phyloP scores from a whole-genome alignment of 73 alveolate species.

The Tetrahymena elliotti region DNA sequence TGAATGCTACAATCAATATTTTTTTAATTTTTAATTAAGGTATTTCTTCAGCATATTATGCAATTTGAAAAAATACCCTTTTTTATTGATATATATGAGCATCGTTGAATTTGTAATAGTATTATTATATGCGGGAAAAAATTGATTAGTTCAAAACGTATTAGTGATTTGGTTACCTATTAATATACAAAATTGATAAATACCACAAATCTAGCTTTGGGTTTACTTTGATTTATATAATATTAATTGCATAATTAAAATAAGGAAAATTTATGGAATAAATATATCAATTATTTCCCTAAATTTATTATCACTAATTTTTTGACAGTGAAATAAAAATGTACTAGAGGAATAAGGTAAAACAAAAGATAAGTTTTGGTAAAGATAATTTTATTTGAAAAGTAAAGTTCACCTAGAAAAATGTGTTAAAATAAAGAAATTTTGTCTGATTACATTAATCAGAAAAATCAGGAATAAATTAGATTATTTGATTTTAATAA shows the following conservation, averaged over 20 bases:
- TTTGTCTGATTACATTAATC: too few species aligned
- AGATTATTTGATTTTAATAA: neutral
- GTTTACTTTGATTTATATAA: neutral
- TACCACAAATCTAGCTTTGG: neutral
- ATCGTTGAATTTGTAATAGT: neutral
- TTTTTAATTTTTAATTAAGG: neutral
- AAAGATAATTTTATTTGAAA: neutral
- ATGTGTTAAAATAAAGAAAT: neutral
- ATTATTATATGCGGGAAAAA: neutral
- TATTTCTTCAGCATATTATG: neutral
- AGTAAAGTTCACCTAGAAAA: neutral
- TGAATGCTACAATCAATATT: too few species aligned
- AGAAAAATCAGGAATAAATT: neutral
- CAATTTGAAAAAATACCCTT: neutral
- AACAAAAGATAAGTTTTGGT: neutral
- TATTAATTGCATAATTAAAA: neutral
- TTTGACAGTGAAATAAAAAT: too few species aligned
- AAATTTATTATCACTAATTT: neutral
- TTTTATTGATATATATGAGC: neutral
- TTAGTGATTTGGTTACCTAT: neutral
- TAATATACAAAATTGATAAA: too few species aligned
- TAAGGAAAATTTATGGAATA: neutral
- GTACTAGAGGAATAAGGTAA: neutral
- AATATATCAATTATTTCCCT: neutral
- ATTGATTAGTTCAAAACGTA: neutral